Percentiles rank a stretch among this genome's conserved stretches.
Conservation (phyloP, 2,329 filamentous ascomycete species). For the Phaeophleospora eucalypticola region DNA sequence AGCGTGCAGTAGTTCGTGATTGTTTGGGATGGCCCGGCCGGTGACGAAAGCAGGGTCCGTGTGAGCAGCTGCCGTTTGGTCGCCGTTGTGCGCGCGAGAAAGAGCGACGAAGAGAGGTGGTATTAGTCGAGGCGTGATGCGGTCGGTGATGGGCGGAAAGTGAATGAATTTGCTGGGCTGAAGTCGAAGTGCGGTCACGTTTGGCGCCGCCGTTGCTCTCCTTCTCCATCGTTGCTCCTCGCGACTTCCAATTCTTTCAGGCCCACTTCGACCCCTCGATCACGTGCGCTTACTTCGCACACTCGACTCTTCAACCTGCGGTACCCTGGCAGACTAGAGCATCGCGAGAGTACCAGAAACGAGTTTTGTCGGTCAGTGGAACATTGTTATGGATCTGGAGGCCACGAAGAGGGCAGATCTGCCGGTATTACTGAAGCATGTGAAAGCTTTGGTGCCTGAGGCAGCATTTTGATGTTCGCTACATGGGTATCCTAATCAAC, state of each 20-base stretch:
- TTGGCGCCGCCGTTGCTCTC: neutral
- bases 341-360: too few species aligned
- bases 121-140: too few species aligned
- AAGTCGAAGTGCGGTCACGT: neutral
- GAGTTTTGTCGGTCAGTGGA: too few species aligned
- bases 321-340: too few species aligned
- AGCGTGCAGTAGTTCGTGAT: neutral
- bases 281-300: neutral
- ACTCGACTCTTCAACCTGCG: too few species aligned
- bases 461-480: neutral
- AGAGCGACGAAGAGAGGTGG: neutral
- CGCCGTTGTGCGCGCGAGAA: neutral
- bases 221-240: neutral
- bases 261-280: neutral
- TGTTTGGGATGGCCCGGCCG: neutral
- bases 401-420: too few species aligned
- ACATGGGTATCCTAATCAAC: constrained; percentile 5
- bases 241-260: neutral
- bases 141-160: neutral
- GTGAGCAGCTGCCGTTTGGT: neutral
- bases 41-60: neutral
- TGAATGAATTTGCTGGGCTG: neutral
- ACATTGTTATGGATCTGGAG: too few species aligned
- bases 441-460: constrained; percentile 3
- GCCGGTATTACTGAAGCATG: too few species aligned